These are phyloP conservation scores for Pyrenula massariospora DNA, from an alignment of 495 filamentous ascomycete genomes.

Conservation along the genomic window DNA sequence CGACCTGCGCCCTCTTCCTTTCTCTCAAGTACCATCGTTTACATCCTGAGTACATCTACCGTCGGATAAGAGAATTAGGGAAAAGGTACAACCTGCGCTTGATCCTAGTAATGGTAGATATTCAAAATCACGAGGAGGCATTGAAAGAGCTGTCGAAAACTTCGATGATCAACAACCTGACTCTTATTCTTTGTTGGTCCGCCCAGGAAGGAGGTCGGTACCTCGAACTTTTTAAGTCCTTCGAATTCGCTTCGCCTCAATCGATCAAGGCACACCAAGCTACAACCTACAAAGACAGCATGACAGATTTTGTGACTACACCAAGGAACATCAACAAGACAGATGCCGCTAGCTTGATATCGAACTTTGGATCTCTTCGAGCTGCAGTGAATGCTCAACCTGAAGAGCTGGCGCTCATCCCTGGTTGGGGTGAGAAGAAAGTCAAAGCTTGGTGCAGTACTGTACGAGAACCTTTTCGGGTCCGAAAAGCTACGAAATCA, in stretches of 20 bases:
- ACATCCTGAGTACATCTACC: slow-evolving; percentile 97
- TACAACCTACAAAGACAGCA: slow-evolving; percentile 68
- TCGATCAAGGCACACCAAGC: slow-evolving; percentile 75
- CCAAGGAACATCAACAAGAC: slow-evolving; percentile 88
- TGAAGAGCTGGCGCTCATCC: slow-evolving; percentile 69
- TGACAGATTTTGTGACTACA: slow-evolving; percentile 89
- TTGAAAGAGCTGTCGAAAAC: slow-evolving; percentile 81
- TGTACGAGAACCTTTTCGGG: slow-evolving; percentile 74
- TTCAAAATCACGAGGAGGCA: slow-evolving; percentile 69
- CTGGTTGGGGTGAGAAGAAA: slow-evolving; percentile 94
- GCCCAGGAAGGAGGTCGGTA: slow-evolving; percentile 88
- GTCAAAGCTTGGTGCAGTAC: slow-evolving; percentile 70
- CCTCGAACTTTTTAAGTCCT: slow-evolving; percentile 86
- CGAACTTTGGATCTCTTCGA: slow-evolving; percentile 75
- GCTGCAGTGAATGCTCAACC: slow-evolving; percentile 78
- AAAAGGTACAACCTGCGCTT: slow-evolving; percentile 77
- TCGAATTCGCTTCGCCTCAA: slow-evolving; percentile 70
- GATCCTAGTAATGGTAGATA: slow-evolving; percentile 84
- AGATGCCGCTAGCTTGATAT: slow-evolving; percentile 77
- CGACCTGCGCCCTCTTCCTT: slow-evolving; percentile 85
- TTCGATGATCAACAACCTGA: slow-evolving; percentile 81
- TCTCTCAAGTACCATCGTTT: slow-evolving; percentile 95
- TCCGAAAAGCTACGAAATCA: slow-evolving; percentile 52
- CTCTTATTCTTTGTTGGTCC: slow-evolving; percentile 85
- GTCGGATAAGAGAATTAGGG: slow-evolving; percentile 66